phyloP scores from a whole-genome alignment of 2,329 filamentous ascomycete genomes.

The Calonectria multiphialidica region DNA sequence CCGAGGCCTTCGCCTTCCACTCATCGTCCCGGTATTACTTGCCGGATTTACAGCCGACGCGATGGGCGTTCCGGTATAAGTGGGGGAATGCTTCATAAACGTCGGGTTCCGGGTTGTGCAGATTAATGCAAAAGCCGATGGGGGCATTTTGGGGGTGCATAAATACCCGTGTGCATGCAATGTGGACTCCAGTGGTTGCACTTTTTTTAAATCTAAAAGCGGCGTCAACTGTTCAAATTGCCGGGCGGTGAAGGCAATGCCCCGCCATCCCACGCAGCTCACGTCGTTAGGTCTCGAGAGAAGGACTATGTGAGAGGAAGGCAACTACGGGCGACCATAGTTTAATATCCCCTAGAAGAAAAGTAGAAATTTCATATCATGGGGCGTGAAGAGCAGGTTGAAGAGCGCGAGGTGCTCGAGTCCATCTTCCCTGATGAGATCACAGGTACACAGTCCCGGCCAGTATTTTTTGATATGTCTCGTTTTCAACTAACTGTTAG shows the following conservation, averaged over 20 bases:
- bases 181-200: background rate
- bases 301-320: constrained; percentile 12
- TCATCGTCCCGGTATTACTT: constrained; percentile 12
- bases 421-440: constrained; percentile 99
- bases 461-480: background rate
- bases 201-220: background rate
- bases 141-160: background rate
- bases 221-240: constrained; percentile 42
- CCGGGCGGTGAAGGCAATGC: constrained; percentile 47
- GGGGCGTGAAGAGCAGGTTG: constrained; percentile 88
- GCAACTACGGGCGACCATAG: constrained; percentile 3
- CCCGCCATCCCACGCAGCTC: constrained; percentile 11
- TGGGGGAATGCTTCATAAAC: constrained; percentile 4
- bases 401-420: constrained; percentile 97
- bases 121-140: background rate
- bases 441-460: constrained; percentile 70
- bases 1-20: constrained; percentile 16
- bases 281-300: constrained; percentile 30
- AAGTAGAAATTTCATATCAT: constrained; percentile 51
- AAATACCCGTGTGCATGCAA: background rate
- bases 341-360: background rate
- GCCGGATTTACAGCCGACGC: constrained; percentile 22
- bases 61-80: background rate
- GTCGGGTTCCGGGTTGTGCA: background rate
- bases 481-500: constrained; percentile 27